A percentile compares a stretch with the other conserved stretches of the same genome.
Conservation (phyloP, 768 basidiomycete species). For the Tulasnella calospora region DNA sequence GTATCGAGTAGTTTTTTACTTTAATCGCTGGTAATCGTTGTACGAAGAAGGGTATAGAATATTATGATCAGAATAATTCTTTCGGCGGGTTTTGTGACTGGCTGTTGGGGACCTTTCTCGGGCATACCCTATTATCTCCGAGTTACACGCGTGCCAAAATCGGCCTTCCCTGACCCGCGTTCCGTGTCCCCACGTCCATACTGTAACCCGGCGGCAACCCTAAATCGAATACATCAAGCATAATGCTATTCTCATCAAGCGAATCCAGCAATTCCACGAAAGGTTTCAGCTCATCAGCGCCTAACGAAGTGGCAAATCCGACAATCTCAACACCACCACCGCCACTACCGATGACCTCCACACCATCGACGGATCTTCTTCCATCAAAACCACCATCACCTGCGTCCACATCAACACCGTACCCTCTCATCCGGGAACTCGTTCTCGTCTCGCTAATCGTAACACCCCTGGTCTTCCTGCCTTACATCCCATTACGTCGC, state of each 20-base stretch:
- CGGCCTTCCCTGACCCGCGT: not conserved
- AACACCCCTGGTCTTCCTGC: slow-evolving; percentile 11
- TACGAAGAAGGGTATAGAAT: too few species aligned
- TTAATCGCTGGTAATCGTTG: too few species aligned
- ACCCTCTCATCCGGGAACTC: slow-evolving; percentile 17
- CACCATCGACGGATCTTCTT: not conserved
- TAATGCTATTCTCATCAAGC: not conserved
- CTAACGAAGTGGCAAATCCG: not conserved
- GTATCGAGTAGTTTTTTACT: too few species aligned
- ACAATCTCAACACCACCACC: not conserved
- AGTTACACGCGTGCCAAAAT: not conserved
- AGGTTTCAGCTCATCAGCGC: not conserved
- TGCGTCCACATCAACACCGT: not conserved
- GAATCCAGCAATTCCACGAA: not conserved
- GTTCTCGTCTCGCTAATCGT: slow-evolving; percentile 18
- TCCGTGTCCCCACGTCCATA: not conserved
- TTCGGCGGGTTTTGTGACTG: too few species aligned
- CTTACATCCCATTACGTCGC: slow-evolving; percentile 4
- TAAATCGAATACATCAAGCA: not conserved
- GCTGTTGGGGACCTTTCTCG: too few species aligned
- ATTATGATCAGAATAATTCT: too few species aligned
- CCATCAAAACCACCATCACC: not conserved
- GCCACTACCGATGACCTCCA: not conserved
- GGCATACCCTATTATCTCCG: too few species aligned
- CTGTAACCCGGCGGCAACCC: not conserved